Evolutionary conservation across 106 monocot genomes (phyloP).

Genomic region (Allium cepa): DNA sequence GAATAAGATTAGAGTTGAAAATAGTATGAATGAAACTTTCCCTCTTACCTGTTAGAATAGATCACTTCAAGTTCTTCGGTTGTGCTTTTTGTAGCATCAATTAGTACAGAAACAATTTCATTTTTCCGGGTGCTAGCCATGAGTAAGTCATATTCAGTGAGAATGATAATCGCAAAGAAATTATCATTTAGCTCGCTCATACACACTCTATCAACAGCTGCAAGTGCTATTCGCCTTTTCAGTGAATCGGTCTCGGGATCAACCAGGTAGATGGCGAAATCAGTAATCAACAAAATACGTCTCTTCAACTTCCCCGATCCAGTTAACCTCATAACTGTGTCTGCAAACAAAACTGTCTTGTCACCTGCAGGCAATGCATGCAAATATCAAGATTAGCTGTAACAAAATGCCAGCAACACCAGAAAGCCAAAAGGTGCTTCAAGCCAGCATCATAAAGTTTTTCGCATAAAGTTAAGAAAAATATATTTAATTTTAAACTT

Average conservation of each 20-base stretch:
- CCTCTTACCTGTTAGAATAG: constrained; percentile 59
- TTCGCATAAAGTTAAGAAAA: neutral
- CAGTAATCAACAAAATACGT: constrained; percentile 73
- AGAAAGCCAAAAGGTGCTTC: neutral
- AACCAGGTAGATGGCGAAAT: constrained; percentile 79
- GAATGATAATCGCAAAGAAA: constrained; percentile 84
- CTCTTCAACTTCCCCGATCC: constrained; percentile 89
- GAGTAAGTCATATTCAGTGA: constrained; percentile 82
- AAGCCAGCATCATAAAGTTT: neutral
- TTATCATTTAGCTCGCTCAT: constrained; percentile 77
- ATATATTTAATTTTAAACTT: neutral
- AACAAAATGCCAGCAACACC: too few relatives aligned
- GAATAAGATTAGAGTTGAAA: neutral
- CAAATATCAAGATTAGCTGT: too few relatives aligned
- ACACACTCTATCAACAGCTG: constrained; percentile 65
- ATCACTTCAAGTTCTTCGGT: constrained; percentile 50
- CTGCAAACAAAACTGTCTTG: constrained; percentile 76
- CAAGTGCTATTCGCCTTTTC: constrained; percentile 76
- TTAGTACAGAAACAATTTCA: constrained; percentile 63
- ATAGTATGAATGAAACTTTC: neutral
- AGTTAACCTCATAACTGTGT: constrained; percentile 78
- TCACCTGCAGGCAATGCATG: constrained; percentile 45
- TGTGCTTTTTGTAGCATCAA: constrained; percentile 56
- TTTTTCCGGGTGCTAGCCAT: constrained; percentile 84
- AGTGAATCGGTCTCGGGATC: constrained; percentile 69